These are phyloP conservation scores for Trametes villosa DNA, from an alignment of 768 basidiomycete genomes.

Conservation along the genomic window DNA sequence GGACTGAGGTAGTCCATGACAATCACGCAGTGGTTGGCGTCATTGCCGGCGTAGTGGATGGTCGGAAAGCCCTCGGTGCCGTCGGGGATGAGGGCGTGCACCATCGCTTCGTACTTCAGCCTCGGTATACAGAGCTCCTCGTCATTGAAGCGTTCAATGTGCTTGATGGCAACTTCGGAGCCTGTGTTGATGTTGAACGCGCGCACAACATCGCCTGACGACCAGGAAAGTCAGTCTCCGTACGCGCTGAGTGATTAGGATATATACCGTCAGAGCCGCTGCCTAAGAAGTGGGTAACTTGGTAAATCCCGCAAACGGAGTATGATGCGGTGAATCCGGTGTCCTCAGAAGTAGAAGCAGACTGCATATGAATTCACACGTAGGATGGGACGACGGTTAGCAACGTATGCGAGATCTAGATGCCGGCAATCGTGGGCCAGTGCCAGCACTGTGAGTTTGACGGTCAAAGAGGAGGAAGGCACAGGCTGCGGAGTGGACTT, in stretches of 20 bases:
- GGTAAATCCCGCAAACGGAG: neutral
- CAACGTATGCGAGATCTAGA: no score
- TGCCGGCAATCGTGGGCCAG: no score
- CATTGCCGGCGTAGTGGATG: conserved; percentile 21
- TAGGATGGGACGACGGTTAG: no score
- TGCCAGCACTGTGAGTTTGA: no score
- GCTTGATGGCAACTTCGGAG: conserved; percentile 27
- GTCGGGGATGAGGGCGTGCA: conserved; percentile 24
- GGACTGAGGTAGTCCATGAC: conserved; percentile 31
- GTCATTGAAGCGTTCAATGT: neutral
- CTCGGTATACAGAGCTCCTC: neutral
- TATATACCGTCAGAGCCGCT: neutral
- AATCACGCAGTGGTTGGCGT: conserved; percentile 18
- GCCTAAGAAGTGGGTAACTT: neutral
- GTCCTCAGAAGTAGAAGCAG: no score
- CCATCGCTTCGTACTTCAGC: conserved; percentile 22
- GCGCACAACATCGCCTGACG: neutral
- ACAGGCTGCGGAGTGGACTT: no score
- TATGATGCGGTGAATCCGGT: no score
- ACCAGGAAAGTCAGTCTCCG: neutral
- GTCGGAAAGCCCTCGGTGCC: conserved; percentile 21
- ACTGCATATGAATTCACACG: no score
- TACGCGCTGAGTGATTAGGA: neutral
- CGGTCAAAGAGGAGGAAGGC: no score
- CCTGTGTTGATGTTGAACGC: conserved; percentile 19